Conservation (phyloP, 129 eudicot genomes). For the Centella asiatica region DNA sequence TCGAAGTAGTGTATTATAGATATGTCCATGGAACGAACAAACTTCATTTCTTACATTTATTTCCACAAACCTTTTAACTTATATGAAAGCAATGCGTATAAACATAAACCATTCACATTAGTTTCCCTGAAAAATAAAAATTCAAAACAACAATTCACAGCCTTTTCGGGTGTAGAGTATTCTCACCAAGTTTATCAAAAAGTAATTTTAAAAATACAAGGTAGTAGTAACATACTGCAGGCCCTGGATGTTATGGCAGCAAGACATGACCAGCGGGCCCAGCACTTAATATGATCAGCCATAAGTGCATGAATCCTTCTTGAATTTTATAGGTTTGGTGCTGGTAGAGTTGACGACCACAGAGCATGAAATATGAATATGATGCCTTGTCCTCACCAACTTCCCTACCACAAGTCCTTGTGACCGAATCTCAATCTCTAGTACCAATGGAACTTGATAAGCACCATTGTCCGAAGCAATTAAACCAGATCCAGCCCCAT, state of each 20-base stretch:
- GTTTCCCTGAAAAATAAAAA: no score
- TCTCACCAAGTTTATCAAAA: no score
- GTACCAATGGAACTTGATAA: constrained; percentile 53
- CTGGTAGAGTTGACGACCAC: constrained; percentile 47
- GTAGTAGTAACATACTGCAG: not conserved
- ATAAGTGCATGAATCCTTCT: constrained; percentile 61
- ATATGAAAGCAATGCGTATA: no score
- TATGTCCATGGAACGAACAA: no score
- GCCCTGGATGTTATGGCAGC: not conserved
- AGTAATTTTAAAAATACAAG: no score
- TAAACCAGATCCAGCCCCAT: constrained; percentile 83
- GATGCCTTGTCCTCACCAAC: constrained; percentile 65
- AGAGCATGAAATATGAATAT: constrained; percentile 47
- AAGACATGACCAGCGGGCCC: no score
- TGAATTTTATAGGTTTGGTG: constrained; percentile 63
- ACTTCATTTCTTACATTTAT: no score
- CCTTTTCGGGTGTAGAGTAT: no score
- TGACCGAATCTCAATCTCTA: constrained; percentile 55
- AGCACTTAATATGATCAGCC: constrained; percentile 17
- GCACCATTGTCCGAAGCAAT: constrained; percentile 24
- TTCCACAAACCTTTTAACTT: no score
- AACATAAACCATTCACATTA: no score
- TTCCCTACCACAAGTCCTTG: constrained; percentile 84
- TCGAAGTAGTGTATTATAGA: no score
- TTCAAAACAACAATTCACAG: no score